Evolutionary conservation across 2,329 filamentous ascomycete genomes (phyloP).

Genomic region (Colletotrichum sp.): DNA sequence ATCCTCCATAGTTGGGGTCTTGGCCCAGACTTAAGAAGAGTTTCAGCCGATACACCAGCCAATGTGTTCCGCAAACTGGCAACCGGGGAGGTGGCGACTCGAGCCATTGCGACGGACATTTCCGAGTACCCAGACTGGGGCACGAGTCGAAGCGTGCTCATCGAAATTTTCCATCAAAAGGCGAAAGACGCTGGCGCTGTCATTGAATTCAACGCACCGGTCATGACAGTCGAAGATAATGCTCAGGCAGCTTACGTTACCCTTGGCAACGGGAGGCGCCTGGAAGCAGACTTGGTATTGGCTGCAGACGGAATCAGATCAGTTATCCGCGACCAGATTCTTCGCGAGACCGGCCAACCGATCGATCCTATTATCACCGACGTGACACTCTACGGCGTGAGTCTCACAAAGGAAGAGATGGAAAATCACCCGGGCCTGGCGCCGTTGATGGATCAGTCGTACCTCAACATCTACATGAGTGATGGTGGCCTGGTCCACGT

Average conservation of each 20-base stretch:
- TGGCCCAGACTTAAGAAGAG: background rate
- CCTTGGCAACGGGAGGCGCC: background rate
- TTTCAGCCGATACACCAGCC: background rate
- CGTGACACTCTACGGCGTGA: conserved; percentile 22
- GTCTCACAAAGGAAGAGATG: conserved; percentile 5
- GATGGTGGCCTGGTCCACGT: conserved; percentile 14
- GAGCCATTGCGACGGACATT: conserved; percentile 12
- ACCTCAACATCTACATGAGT: conserved; percentile 25
- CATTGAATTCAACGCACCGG: background rate
- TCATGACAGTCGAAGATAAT: conserved; percentile 8
- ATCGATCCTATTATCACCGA: conserved; percentile 22
- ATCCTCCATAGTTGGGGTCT: conserved; percentile 23
- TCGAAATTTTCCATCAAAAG: conserved; percentile 8
- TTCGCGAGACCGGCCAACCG: background rate
- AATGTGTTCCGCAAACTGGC: conserved; percentile 19
- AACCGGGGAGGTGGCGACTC: conserved; percentile 16
- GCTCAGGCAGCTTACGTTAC: background rate
- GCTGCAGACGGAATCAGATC: conserved; percentile 7
- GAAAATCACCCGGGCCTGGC: background rate
- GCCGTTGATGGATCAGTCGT: conserved; percentile 19
- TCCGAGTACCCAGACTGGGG: conserved; percentile 23
- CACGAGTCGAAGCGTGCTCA: conserved; percentile 17
- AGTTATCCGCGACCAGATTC: background rate
- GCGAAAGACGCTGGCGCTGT: background rate
- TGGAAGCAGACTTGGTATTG: background rate